Evolutionary conservation across 305 asterid species (phyloP).

Genomic region (Fraxinus greggii): DNA sequence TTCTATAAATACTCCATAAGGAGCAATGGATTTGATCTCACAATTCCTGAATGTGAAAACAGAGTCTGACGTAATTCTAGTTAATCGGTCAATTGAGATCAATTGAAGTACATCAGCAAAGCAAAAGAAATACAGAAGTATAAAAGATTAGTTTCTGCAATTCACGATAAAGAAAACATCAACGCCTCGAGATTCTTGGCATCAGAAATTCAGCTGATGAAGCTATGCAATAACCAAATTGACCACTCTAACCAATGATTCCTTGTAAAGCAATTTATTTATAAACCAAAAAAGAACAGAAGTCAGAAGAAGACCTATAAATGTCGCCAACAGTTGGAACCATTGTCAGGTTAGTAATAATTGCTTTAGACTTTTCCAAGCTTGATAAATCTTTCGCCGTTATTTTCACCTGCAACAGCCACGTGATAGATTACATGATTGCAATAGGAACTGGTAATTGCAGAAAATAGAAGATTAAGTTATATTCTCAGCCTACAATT

Average conservation of each 20-base stretch:
- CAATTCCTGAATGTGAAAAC: slow-evolving; percentile 64
- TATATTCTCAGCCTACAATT: slow-evolving; percentile 52
- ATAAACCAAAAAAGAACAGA: background rate
- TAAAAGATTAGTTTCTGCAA: slow-evolving; percentile 17
- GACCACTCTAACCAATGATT: slow-evolving; percentile 16
- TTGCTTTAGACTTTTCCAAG: slow-evolving; percentile 82
- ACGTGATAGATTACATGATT: slow-evolving; percentile 23
- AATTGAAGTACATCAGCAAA: slow-evolving; percentile 6
- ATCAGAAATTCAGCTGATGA: slow-evolving; percentile 5
- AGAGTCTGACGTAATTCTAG: slow-evolving; percentile 15
- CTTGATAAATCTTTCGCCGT: slow-evolving; percentile 72
- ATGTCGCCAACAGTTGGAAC: slow-evolving; percentile 87
- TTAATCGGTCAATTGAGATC: slow-evolving; percentile 7
- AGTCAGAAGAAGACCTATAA: slow-evolving; percentile 55
- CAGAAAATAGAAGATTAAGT: background rate
- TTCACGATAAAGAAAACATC: slow-evolving; percentile 6
- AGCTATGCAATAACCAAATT: slow-evolving; percentile 6
- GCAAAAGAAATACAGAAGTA: background rate
- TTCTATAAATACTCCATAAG: slow-evolving; percentile 89
- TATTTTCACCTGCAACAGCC: slow-evolving; percentile 70
- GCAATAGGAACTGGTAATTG: slow-evolving; percentile 21
- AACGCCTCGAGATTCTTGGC: background rate
- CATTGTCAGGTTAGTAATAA: slow-evolving; percentile 72
- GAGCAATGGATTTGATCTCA: slow-evolving; percentile 85
- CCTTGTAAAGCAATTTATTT: background rate